Base-by-base conservation (phyloP, 768 basidiomycete genomes). In the Boletales sp. region DNA sequence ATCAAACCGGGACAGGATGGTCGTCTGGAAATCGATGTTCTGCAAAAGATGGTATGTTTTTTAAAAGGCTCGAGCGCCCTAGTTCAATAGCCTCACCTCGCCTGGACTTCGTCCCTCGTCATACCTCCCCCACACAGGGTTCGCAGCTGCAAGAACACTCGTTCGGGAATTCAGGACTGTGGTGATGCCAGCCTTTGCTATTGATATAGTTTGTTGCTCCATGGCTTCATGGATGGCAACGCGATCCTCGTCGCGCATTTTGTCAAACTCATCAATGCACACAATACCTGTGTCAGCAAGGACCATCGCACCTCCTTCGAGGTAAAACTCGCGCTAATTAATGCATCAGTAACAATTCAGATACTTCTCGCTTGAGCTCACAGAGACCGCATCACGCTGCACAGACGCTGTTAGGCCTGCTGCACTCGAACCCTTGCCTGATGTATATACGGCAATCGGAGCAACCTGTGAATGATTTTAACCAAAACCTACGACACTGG, bases 201-300 rank as follows among this genome's bases (percentile, higher is more conserved):
- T 97, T 2, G 96, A 98, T 58, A 99, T 98, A 0, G 96, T 99
- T 63, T 98, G 95, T 64, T 99, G 96, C 63, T 99, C 96, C 96
- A 99, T 99, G 13, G 95, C 96, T 72, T 98, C 96, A 70, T 98
- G 96, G 52, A 98, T 98, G 0, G 96, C 96, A 5, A 98, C 96
- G 48, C 96, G 84, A 67, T 99, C 96, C 69, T 98, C 95, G 58
- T 99, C 96, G 35, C 95, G 79, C 96, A 99, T 99, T 75, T 99
- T 99, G 72, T 99, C 96, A 60, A 99, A 99, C 68, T 99, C 96
- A 60, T 99, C 96, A 63, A 99, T 99, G 63, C 96, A 98, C 35
- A 98, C 96, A 13, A 99, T 94, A 28, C 96, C 96, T 12, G 90
- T 90, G 65, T 99, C 96, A 1, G 96, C 96, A 34, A 98, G 82